Evolutionary conservation across 2,329 filamentous ascomycete species (phyloP).

Genomic region (Sporothrix brunneoviolacea): DNA sequence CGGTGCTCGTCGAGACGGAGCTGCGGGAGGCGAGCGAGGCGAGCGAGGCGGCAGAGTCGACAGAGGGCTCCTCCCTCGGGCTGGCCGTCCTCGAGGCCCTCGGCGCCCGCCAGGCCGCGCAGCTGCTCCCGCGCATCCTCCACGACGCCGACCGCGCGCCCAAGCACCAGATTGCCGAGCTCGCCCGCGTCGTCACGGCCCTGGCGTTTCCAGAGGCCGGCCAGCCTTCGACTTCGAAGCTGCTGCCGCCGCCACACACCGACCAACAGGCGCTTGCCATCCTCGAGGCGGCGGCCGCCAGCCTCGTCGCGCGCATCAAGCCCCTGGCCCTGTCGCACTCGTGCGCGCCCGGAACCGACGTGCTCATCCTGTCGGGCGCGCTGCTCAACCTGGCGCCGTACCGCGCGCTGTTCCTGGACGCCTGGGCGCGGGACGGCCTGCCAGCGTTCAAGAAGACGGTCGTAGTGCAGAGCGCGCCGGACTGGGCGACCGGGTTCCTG

Average conservation of each 20-base stretch:
- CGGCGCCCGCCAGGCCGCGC: neutral
- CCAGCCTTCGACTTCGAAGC: neutral
- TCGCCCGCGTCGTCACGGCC: constrained; percentile 7
- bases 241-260: neutral
- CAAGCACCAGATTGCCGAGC: constrained; percentile 11
- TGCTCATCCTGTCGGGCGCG: constrained; percentile 10
- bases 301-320: constrained; percentile 4
- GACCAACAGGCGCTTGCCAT: neutral
- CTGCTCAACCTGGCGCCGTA: constrained; percentile 9
- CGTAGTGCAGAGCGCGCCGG: neutral
- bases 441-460: constrained; percentile 6
- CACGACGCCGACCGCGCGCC: constrained; percentile 7
- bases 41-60: neutral
- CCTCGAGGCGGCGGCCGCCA: neutral
- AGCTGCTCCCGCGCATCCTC: constrained; percentile 9
- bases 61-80: neutral
- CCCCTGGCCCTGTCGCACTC: constrained; percentile 3
- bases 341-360: constrained; percentile 1
- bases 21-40: neutral
- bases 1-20: constrained; percentile 10
- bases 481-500: neutral
- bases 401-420: constrained; percentile 3
- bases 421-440: neutral
- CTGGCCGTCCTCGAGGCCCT: constrained; percentile 2
- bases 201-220: constrained; percentile 1